Evolutionary conservation across 1,284 basidiomycete genomes (phyloP).

Genomic region (Ganoderma boninense): DNA sequence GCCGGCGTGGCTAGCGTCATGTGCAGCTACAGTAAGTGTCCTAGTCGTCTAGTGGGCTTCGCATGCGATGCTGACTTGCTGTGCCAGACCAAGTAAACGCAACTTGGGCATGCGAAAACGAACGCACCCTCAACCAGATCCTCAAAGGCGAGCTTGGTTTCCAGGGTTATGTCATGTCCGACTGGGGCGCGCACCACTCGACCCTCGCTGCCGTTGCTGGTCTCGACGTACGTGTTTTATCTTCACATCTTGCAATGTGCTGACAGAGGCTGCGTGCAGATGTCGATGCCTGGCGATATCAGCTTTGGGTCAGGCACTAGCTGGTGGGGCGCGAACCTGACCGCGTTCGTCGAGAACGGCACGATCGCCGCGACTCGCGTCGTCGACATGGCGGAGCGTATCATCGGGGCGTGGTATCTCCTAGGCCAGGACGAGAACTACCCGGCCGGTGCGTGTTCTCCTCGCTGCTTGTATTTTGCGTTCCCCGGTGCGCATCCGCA

Average conservation of each 20-base stretch:
- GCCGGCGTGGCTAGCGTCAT: slow-evolving; percentile 82
- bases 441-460: slow-evolving; percentile 47
- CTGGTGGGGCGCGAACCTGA: slow-evolving; percentile 72
- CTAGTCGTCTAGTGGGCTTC: background rate
- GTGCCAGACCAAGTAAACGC: slow-evolving; percentile 72
- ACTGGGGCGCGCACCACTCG: slow-evolving; percentile 70
- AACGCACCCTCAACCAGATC: slow-evolving; percentile 77
- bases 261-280: slow-evolving; percentile 41
- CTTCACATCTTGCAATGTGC: background rate
- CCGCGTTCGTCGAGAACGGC: slow-evolving; percentile 71
- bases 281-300: slow-evolving; percentile 81
- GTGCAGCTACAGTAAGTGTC: slow-evolving; percentile 69
- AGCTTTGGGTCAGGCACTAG: slow-evolving; percentile 56
- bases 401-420: slow-evolving; percentile 69
- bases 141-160: slow-evolving; percentile 85
- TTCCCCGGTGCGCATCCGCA: slow-evolving; percentile 35
- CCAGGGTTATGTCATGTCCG: slow-evolving; percentile 78
- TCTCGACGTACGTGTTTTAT: slow-evolving; percentile 56
- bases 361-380: slow-evolving; percentile 70
- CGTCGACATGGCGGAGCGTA: slow-evolving; percentile 75
- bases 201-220: slow-evolving; percentile 71
- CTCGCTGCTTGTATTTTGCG: background rate
- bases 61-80: background rate
- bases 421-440: slow-evolving; percentile 71
- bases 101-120: slow-evolving; percentile 83